Base-by-base conservation (phyloP, 768 basidiomycete genomes). In the Naganishia onofrii region DNA sequence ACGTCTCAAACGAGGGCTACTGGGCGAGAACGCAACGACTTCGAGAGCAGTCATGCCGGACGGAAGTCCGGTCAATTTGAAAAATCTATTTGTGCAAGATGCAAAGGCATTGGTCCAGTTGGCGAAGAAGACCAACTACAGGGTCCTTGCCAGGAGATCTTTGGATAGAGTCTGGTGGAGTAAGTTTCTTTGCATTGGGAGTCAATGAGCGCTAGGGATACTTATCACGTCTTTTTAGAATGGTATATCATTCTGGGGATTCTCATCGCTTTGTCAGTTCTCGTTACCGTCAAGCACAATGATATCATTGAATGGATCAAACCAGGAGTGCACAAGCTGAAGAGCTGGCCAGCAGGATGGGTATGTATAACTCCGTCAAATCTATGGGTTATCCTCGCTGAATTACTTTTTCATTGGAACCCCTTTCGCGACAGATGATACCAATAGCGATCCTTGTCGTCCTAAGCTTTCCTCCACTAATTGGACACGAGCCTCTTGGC, bases 341-440 rank as follows among this genome's bases (percentile, higher is more conserved):
- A 74, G 44, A 60, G 34, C n/a, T 78, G 76, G 77, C 78, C 78
- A 9, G 77, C 70, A 21, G 78, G 78, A 13, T 79, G 72, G 72
- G 53, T 79, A 63, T 74, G 69, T 54, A n/a, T 13, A 17, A 3
- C 21, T 26, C 42, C 46, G 19, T 13, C 21, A 36, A 4, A n/a
- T 32, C 29, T 19, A 42, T 34, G 26, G 15, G 26, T 10, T 6
- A 31, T 31, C 26, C 42, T 15, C 13, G 21, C 29, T 38, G 19
- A 46, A 46, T 2, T 6, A 8, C 26, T 46, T 26, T 29, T 23
- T 26, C 38, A 12, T 56, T 28, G 51, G 17, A 36, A 15, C 1
- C 29, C 21, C 10, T n/a, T 68, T 68, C 23, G 48, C 4, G n/a
- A n/a, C n/a, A 68, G 67, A 28, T 68, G 31, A 68, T 68, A 21